These are phyloP conservation scores for Plasmodium gaboni DNA, from an alignment of 169 alveolate genomes.

Conservation along the genomic window DNA sequence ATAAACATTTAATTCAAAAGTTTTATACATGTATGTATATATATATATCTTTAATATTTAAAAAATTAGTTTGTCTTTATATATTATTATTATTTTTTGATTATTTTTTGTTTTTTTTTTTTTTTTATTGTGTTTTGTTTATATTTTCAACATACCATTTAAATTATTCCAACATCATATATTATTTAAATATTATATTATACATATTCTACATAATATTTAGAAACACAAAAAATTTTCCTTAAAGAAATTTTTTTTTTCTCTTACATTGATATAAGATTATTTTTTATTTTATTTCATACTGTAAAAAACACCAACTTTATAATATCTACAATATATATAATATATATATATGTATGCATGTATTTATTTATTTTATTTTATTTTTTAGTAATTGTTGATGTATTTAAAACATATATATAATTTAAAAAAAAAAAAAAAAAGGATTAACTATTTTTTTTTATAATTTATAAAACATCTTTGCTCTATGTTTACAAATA, in stretches of 20 bases:
- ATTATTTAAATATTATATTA: conserved; percentile 17
- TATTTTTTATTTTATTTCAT: too few relatives aligned
- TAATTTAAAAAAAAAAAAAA: too few relatives aligned
- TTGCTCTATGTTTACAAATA: background rate
- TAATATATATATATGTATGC: too few relatives aligned
- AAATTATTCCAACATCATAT: conserved; percentile 12
- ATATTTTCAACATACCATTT: conserved; percentile 22
- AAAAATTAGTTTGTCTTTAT: conserved; percentile 23
- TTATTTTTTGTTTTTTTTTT: background rate
- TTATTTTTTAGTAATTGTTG: too few relatives aligned
- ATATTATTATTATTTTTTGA: background rate
- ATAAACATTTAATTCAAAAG: conserved; percentile 28
- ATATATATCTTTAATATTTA: conserved; percentile 11
- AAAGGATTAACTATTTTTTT: background rate
- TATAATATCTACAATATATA: too few relatives aligned
- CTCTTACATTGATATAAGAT: too few relatives aligned
- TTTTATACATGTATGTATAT: conserved; percentile 6
- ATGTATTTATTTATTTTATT: too few relatives aligned
- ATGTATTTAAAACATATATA: too few relatives aligned
- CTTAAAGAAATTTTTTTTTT: too few relatives aligned
- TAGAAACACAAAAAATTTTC: background rate
- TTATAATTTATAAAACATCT: background rate
- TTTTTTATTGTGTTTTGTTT: conserved; percentile 24
- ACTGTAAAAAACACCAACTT: too few relatives aligned
- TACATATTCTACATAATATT: conserved; percentile 6